Base-by-base conservation (phyloP, 371 early-diverging fungal species). In the Apophysomyces elegans region DNA sequence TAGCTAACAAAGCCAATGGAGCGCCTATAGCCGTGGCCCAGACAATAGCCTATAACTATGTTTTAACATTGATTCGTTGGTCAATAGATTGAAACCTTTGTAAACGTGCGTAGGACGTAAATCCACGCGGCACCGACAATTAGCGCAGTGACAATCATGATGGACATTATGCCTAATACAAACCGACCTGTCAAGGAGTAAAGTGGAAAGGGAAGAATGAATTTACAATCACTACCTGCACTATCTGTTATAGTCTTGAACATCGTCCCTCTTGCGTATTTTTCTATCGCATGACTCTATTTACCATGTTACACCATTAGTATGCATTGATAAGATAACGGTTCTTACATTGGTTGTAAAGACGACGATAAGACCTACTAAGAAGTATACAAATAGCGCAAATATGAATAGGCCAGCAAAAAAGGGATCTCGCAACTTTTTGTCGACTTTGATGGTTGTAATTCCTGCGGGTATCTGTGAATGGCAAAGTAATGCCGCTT, bases 1-100 rank as follows among this genome's bases (percentile, higher is more conserved):
- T 69, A 6, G 63, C 79, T 18, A 86, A 58, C 8, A 86, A 73
- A 5, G 82, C 61, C 1, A 81, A 58, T 1, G 91, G 91, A 1
- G 90, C 84, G 21, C 78, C 66, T 6, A 83, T 50, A 7, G 90
- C 81, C 1, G 88, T 87, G 5, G 78, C 77, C 86, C 88, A 88
- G 2, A 91, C 88, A 58, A 91, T 77, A 2, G 79, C 81, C 89
- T 88, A 62, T 2, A 36, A 26, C 18, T 14, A 38, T 38, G 1
- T 36, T 6, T n/a, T 38, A 2, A 3, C 39, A 0, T 6, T 12
- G 39, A 4, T 41, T 8, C 0, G 8, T 16, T 37, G 32, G 13
- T 39, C 32, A 11, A 7, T 4, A 18, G 35, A 50, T 5, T 35
- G 16, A 66, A 63, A 87, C 87, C 68, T 81, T 79, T 60, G 87